These are phyloP conservation scores for Cladosporium sp. DNA, from an alignment of 2,329 filamentous ascomycete genomes.

Conservation along the genomic window DNA sequence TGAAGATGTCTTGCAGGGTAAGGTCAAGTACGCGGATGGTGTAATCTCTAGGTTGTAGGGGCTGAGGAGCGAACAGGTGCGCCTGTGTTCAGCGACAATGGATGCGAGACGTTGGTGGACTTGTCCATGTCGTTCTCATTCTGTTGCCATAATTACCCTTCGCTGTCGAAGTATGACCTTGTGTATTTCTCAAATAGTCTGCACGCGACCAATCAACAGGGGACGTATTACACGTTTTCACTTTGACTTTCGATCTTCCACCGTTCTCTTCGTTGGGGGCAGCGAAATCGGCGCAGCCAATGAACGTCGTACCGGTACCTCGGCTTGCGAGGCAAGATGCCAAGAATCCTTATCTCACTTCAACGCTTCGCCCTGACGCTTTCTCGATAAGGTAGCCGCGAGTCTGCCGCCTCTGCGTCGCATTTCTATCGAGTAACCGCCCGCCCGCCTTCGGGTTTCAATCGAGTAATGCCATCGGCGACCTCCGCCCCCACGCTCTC, in stretches of 20 bases:
- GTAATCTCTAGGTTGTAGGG: constrained; percentile 16
- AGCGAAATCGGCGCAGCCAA: too few species aligned
- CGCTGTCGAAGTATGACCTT: not conserved
- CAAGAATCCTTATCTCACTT: constrained; percentile 1
- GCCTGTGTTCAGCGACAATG: not conserved
- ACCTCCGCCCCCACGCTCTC: not conserved
- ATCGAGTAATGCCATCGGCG: constrained; percentile 10
- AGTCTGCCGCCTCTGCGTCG: not conserved
- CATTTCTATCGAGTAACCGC: constrained; percentile 6
- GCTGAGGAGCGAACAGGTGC: not conserved
- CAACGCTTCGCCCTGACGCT: not conserved
- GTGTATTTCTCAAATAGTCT: not conserved
- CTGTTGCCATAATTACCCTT: too few species aligned
- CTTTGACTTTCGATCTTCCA: too few species aligned
- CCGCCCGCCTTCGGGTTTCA: not conserved
- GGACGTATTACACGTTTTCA: too few species aligned
- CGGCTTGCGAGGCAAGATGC: not conserved
- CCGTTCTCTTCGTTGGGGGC: too few species aligned
- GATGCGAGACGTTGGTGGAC: not conserved
- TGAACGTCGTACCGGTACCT: not conserved
- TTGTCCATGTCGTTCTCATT: not conserved
- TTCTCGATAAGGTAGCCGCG: constrained; percentile 3
- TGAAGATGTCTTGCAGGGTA: constrained; percentile 25
- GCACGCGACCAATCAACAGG: too few species aligned
- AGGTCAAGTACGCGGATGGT: constrained; percentile 16